phyloP scores from a whole-genome alignment of 2,329 filamentous ascomycete species.

The Monosporascus sp. region DNA sequence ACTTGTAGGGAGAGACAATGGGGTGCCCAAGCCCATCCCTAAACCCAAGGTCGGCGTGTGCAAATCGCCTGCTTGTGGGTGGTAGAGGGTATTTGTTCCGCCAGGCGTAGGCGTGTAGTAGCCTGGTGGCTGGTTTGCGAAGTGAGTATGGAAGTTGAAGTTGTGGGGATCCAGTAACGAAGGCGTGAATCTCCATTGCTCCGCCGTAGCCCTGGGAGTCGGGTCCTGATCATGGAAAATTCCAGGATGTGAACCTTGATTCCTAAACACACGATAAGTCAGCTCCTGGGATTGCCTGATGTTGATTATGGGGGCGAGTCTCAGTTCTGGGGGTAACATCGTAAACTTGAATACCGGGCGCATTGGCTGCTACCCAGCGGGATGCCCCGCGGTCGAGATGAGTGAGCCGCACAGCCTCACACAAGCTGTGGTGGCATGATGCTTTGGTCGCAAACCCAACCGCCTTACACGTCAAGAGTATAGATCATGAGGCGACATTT shows the following conservation, averaged over 20 bases:
- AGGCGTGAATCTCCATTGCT: constrained; percentile 83
- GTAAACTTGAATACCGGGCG: constrained; percentile 4
- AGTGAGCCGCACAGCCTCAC: constrained; percentile 21
- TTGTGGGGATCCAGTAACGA: constrained; percentile 83
- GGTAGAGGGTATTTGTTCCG: constrained; percentile 73
- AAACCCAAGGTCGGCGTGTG: constrained; percentile 75
- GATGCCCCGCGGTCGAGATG: constrained; percentile 21
- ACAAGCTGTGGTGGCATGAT: background rate
- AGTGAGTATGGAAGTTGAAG: constrained; percentile 67
- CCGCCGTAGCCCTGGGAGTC: constrained; percentile 72
- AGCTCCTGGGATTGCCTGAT: constrained; percentile 4
- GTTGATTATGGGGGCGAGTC: constrained; percentile 1
- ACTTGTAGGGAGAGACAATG: constrained; percentile 71
- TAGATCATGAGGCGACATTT: background rate
- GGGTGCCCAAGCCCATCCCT: constrained; percentile 72
- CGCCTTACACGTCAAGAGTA: background rate
- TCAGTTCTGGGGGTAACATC: constrained; percentile 3
- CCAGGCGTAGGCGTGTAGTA: constrained; percentile 88
- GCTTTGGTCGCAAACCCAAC: background rate
- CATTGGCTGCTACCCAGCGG: constrained; percentile 1
- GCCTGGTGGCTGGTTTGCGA: constrained; percentile 72
- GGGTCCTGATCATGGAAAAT: constrained; percentile 68
- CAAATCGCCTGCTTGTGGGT: constrained; percentile 77
- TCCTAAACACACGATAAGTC: constrained; percentile 41
- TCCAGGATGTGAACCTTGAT: constrained; percentile 33